Evolutionary conservation across 345 rosid genomes (phyloP), one percentile per base, ranked within the genome.

Genomic region (Cardiospermum halicacabum): DNA sequence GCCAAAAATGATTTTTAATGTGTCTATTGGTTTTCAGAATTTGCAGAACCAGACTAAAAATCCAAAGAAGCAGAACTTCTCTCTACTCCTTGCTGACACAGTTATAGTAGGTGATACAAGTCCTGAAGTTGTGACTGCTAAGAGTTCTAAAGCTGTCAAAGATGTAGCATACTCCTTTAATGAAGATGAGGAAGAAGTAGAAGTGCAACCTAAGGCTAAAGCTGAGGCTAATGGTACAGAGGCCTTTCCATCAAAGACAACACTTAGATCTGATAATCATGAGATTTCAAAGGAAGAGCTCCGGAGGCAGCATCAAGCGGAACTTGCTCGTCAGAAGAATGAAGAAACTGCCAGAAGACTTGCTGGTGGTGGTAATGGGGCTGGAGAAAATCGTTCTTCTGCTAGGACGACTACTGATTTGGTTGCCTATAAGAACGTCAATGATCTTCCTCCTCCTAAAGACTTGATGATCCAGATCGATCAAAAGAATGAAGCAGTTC

Each of bases 281-380:
- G 99, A 84, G 70, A 82, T 89, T 58, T 88, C 97, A 3, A 94
- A 91, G 75, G 97, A 94, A 69, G 99, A 94, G 85, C 79, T 84
- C 2, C 77, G 99, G 67, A 85, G 95, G 78, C 99, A 86, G 95
- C 99, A 94, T 64, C 99, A 94, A 75, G 95, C 96, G 22, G 99
- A 94, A 72, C 88, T 94, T 69, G 99, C 99, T 11, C 96, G 92
- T 26, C 94, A 88, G 81, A 91, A 94, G 77, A 94, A 91, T 72
- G 96, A 91, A 88, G 97, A 94, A 77, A 94, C 96, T 61, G 96
- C 96, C 2, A 70, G 99, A 71, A 75, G 99, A 66, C 97, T 94
- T 77, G 95, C 96, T 62, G 97, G 96, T 68, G 94, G 64, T 31
- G 88, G 85, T 1, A 65, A 65, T 11, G 85, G 86, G 40, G 62